Percentiles rank a stretch among this genome's conserved stretches.
Conservation (phyloP, 2,329 filamentous ascomycete species). For the Alternaria arborescens region DNA sequence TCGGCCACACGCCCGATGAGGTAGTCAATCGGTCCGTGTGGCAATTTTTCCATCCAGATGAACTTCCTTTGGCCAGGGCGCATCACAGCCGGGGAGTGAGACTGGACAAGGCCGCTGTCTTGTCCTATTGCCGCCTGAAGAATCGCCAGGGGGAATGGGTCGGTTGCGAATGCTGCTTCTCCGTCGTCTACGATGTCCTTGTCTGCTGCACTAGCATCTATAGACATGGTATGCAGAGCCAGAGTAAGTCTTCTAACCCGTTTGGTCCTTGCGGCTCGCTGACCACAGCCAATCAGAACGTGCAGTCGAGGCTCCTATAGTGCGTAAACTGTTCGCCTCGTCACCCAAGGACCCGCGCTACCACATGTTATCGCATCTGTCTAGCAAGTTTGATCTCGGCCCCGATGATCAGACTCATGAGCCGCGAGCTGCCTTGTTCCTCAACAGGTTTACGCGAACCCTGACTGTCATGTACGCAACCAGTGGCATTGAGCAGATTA, state of each 20-base stretch:
- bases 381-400: conserved; percentile 75
- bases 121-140: conserved; percentile 79
- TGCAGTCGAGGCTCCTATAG: conserved; percentile 77
- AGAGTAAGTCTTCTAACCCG: conserved; percentile 67
- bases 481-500: conserved; percentile 75
- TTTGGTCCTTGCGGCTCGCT: conserved; percentile 9
- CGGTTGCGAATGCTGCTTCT: conserved; percentile 88
- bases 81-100: conserved; percentile 77
- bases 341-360: conserved; percentile 85
- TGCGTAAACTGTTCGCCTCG: conserved; percentile 80
- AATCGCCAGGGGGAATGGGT: conserved; percentile 76
- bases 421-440: conserved; percentile 81
- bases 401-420: conserved; percentile 69
- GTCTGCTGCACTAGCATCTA: conserved; percentile 87
- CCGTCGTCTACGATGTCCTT: conserved; percentile 85
- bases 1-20: conserved; percentile 80
- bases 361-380: conserved; percentile 87
- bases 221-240: conserved; percentile 70
- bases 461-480: conserved; percentile 88
- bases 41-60: conserved; percentile 85
- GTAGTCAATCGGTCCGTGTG: conserved; percentile 80
- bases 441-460: conserved; percentile 86
- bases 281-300: conserved; percentile 65
- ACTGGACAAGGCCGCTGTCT: conserved; percentile 83
- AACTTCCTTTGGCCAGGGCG: conserved; percentile 76